Conservation (phyloP, 139 green algal species). For the Chlorella sp. region DNA sequence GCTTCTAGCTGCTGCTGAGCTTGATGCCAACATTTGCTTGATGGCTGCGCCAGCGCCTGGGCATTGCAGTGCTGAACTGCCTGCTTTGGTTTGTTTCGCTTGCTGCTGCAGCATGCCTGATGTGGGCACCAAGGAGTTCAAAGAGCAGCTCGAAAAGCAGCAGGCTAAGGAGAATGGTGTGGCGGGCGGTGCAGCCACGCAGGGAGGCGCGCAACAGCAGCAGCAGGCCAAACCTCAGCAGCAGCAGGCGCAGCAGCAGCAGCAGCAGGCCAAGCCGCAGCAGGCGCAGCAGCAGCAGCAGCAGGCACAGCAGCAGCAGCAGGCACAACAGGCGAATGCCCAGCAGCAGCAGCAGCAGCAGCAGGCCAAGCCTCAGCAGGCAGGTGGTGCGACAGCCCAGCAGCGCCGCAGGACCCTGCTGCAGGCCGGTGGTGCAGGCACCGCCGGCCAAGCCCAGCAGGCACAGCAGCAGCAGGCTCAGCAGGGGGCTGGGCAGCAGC, state of each 20-base stretch:
- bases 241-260: conserved; percentile 6
- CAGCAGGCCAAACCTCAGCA: background rate
- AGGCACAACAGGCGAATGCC: no score
- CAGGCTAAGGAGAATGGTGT: background rate
- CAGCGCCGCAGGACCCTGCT: conserved; percentile 1
- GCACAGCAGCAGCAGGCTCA: conserved; percentile 3
- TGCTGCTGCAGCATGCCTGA: conserved; percentile 7
- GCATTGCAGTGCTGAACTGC: no score
- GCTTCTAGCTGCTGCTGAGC: no score
- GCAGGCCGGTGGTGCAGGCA: background rate
- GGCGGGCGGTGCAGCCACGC: background rate
- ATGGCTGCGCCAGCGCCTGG: background rate
- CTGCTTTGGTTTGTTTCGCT: no score
- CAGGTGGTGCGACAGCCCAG: background rate
- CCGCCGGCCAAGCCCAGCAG: conserved; percentile 16
- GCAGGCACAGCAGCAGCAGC: conserved; percentile 13
- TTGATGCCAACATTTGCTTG: background rate
- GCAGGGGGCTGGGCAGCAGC: conserved; percentile 3
- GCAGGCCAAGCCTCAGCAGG: background rate
- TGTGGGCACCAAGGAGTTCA: background rate
- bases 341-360: conserved; percentile 27
- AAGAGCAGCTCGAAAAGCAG: background rate
- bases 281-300: conserved; percentile 18
- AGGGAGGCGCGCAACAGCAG: background rate
- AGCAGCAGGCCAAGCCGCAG: conserved; percentile 3